Conservation (phyloP, 2,329 filamentous ascomycete species). For the Sarocladium oryzae region DNA sequence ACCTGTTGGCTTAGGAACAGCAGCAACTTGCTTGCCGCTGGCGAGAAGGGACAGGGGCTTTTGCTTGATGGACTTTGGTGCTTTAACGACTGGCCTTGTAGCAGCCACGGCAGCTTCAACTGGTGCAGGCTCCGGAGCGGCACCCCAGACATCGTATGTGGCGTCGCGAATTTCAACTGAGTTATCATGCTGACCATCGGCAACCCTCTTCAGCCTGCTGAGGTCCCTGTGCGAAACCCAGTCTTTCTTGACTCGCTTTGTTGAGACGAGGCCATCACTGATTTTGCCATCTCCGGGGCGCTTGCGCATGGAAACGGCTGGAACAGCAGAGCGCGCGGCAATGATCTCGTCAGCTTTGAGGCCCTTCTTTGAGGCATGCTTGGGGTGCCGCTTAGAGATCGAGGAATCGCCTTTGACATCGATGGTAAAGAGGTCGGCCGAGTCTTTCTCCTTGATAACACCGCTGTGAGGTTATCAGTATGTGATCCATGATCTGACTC, state of each 20-base stretch:
- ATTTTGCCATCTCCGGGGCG: constrained; percentile 58
- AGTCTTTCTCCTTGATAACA: constrained; percentile 74
- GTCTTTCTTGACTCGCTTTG: constrained; percentile 70
- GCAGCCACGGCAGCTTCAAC: constrained; percentile 39
- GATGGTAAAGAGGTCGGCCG: constrained; percentile 77
- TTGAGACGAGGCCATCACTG: constrained; percentile 64
- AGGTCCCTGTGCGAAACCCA: constrained; percentile 85
- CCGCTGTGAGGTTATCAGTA: constrained; percentile 51
- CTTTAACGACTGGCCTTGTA: constrained; percentile 33
- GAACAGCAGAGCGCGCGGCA: constrained; percentile 72
- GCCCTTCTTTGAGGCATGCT: constrained; percentile 60
- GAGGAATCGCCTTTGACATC: constrained; percentile 67
- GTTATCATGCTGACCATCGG: constrained; percentile 60
- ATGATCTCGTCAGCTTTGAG: constrained; percentile 92
- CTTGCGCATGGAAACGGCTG: constrained; percentile 73
- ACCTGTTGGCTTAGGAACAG: constrained; percentile 71
- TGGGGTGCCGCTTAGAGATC: constrained; percentile 56
- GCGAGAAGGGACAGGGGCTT: constrained; percentile 77
- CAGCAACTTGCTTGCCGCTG: constrained; percentile 70
- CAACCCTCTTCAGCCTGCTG: constrained; percentile 67
- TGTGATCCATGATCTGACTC: not conserved
- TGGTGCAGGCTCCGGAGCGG: constrained; percentile 43
- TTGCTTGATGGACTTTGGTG: constrained; percentile 68
- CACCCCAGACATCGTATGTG: constrained; percentile 74
- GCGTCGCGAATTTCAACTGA: constrained; percentile 53